These are phyloP conservation scores for Colletotrichum horii DNA, from an alignment of 2,329 filamentous ascomycete species.

Conservation along the genomic window DNA sequence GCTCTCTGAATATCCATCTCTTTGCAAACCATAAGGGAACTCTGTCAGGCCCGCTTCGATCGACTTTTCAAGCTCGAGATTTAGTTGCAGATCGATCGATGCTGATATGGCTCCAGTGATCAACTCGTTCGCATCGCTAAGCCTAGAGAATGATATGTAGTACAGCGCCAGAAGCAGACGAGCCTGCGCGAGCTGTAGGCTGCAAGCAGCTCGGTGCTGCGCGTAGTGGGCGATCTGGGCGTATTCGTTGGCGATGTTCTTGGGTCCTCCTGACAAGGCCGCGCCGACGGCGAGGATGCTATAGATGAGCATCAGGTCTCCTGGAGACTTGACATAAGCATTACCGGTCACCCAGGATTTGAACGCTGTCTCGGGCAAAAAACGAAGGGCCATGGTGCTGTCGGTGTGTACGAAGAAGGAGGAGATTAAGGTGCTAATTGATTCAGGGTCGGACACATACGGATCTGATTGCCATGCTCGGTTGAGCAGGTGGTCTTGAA, in stretches of 20 bases:
- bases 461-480: constrained; percentile 57
- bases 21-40: constrained; percentile 63
- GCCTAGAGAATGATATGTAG: constrained; percentile 65
- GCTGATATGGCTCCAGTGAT: constrained; percentile 66
- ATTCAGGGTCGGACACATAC: constrained; percentile 48
- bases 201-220: constrained; percentile 34
- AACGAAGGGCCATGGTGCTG: constrained; percentile 44
- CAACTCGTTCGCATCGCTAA: constrained; percentile 67
- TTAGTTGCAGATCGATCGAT: constrained; percentile 64
- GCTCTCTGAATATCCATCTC: constrained; percentile 66
- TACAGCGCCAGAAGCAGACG: constrained; percentile 71
- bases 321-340: constrained; percentile 41
- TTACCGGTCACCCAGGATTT: constrained; percentile 40
- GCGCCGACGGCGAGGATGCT: constrained; percentile 46
- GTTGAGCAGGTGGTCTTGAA: constrained; percentile 53
- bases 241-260: constrained; percentile 42
- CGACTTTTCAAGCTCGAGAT: constrained; percentile 62
- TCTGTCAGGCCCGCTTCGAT: constrained; percentile 41
- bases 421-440: constrained; percentile 41
- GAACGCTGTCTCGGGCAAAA: constrained; percentile 45
- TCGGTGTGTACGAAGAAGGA: constrained; percentile 49
- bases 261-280: constrained; percentile 41
- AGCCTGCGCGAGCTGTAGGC: constrained; percentile 69
- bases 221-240: constrained; percentile 63
- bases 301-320: constrained; percentile 52